phyloP scores from a whole-genome alignment of 2,329 filamentous ascomycete genomes.

The Dryadomyces quercivorus region DNA sequence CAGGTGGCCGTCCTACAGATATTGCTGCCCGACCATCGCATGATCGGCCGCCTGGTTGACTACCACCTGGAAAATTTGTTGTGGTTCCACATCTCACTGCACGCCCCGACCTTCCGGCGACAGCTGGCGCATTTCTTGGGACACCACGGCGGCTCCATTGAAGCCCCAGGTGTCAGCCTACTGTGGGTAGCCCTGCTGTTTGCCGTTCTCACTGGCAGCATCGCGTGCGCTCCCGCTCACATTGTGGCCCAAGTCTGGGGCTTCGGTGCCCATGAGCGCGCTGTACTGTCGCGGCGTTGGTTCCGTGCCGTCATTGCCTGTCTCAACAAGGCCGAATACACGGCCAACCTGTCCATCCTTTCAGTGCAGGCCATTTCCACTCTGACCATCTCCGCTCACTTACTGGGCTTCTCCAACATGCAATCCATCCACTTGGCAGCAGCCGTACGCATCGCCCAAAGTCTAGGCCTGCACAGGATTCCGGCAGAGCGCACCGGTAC shows the following conservation, averaged over 20 bases:
- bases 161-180: slow-evolving; percentile 21
- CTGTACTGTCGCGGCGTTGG: slow-evolving; percentile 29
- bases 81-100: slow-evolving; percentile 16
- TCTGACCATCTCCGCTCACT: slow-evolving; percentile 34
- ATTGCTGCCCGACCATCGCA: slow-evolving; percentile 12
- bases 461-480: slow-evolving; percentile 31
- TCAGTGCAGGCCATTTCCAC: slow-evolving; percentile 33
- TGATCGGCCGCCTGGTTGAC: slow-evolving; percentile 13
- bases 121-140: slow-evolving; percentile 25
- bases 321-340: slow-evolving; percentile 32
- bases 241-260: slow-evolving; percentile 26
- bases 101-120: slow-evolving; percentile 21
- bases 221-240: slow-evolving; percentile 25
- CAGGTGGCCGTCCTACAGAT: slow-evolving; percentile 12
- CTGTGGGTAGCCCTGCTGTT: slow-evolving; percentile 34
- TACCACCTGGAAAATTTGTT: slow-evolving; percentile 14
- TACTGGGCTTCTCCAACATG: slow-evolving; percentile 33
- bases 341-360: slow-evolving; percentile 27
- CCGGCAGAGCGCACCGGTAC: neutral
- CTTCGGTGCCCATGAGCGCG: slow-evolving; percentile 26
- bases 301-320: slow-evolving; percentile 30
- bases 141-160: slow-evolving; percentile 20
- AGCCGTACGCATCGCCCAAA: slow-evolving; percentile 32
- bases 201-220: slow-evolving; percentile 27
- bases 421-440: slow-evolving; percentile 31